Percentiles rank a stretch among this genome's conserved stretches.
phyloP scores from a whole-genome alignment of 495 filamentous ascomycete genomes.

The Neurospora discreta region DNA sequence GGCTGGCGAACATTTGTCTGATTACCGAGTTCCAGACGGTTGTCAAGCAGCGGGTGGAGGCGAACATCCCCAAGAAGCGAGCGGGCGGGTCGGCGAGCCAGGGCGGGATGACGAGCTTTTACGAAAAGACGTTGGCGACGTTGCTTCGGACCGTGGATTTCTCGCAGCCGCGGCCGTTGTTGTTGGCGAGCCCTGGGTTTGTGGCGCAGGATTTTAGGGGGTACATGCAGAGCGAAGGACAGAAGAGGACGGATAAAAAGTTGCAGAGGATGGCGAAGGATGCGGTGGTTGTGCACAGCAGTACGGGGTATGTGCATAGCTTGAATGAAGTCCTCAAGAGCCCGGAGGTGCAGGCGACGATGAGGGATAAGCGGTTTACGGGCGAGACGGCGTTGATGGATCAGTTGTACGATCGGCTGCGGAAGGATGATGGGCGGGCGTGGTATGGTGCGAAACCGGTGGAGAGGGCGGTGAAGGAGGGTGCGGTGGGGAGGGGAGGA shows the following conservation, averaged over 20 bases:
- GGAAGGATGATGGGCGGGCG: conserved; percentile 78
- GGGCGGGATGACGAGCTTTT: conserved; percentile 73
- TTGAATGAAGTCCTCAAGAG: conserved; percentile 78
- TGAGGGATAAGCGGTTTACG: conserved; percentile 78
- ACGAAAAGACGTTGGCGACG: conserved; percentile 61
- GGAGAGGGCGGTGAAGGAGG: conserved; percentile 73
- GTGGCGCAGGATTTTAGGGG: conserved; percentile 69
- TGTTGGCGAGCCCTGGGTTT: conserved; percentile 86
- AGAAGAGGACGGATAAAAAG: conserved; percentile 50
- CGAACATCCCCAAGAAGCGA: conserved; percentile 70
- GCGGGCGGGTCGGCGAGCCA: conserved; percentile 51
- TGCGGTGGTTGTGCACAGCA: conserved; percentile 67
- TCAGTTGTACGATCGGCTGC: conserved; percentile 64
- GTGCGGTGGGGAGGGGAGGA: conserved; percentile 77
- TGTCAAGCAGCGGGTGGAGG: conserved; percentile 77
- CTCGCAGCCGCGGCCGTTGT: conserved; percentile 56
- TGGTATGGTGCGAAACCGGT: conserved; percentile 88
- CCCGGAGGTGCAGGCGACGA: conserved; percentile 58
- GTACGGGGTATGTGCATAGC: conserved; percentile 72
- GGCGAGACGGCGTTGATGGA: conserved; percentile 81
- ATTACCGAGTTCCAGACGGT: conserved; percentile 88
- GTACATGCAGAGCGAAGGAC: conserved; percentile 65
- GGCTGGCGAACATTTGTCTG: conserved; percentile 82
- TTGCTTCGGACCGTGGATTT: conserved; percentile 67
- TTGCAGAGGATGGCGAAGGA: conserved; percentile 49